Evolutionary conservation across 306 rosid genomes (phyloP).

Genomic region (Citrullus mucosospermus): DNA sequence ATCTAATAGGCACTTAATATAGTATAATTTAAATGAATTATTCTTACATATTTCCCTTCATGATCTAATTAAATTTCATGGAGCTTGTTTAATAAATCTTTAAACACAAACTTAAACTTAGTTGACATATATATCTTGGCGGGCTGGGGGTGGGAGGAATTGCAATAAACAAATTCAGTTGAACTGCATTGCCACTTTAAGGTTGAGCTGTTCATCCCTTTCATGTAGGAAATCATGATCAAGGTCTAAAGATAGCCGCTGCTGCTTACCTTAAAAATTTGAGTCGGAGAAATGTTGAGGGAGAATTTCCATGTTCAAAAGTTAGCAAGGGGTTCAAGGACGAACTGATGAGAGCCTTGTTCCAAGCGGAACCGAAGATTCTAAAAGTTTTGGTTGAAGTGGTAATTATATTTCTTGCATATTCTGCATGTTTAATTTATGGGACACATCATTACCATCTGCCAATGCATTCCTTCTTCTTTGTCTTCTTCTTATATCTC

Average conservation of each 20-base stretch:
- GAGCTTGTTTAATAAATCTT: not conserved
- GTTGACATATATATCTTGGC: not conserved
- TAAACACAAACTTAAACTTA: not conserved
- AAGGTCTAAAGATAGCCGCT: slow-evolving; percentile 60
- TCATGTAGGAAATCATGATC: slow-evolving; percentile 42
- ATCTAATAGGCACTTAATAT: not conserved
- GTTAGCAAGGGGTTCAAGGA: slow-evolving; percentile 74
- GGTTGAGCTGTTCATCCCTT: not conserved
- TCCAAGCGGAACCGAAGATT: slow-evolving; percentile 44
- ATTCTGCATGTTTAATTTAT: not conserved
- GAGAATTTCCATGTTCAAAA: slow-evolving; percentile 22
- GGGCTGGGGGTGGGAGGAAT: not conserved
- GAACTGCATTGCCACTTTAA: not conserved
- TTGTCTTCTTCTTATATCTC: not conserved
- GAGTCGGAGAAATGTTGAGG: slow-evolving; percentile 42
- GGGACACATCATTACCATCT: not conserved
- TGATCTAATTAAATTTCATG: not conserved
- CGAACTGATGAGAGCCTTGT: slow-evolving; percentile 54
- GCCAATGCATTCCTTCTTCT: not conserved
- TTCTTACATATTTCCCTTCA: not conserved
- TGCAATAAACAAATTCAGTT: not conserved
- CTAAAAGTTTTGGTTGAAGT: slow-evolving; percentile 64
- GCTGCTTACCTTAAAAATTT: slow-evolving; percentile 71
- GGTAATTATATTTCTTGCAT: slow-evolving; percentile 21
- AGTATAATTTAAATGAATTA: not conserved